Evolutionary conservation across 2,329 filamentous ascomycete genomes (phyloP).

Genomic region (Cytospora piceicola): DNA sequence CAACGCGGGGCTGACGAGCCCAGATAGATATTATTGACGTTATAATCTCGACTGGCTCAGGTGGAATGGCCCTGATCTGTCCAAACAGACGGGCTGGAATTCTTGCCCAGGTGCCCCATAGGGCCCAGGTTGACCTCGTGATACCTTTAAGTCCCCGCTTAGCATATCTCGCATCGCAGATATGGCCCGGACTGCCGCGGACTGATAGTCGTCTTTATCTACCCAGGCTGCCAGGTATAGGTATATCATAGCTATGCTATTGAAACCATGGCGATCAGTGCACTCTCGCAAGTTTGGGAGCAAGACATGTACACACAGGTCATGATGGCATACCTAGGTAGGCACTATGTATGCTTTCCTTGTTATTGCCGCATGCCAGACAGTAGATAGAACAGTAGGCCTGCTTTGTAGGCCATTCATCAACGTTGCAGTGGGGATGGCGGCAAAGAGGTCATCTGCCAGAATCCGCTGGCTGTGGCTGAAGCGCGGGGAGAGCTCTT

Average conservation of each 20-base stretch:
- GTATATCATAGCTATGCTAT: conserved; percentile 19
- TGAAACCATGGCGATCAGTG: conserved; percentile 13
- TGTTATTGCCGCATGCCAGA: conserved; percentile 8
- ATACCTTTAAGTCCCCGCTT: conserved; percentile 5
- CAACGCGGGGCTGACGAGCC: conserved; percentile 15
- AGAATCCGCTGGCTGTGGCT: conserved; percentile 26
- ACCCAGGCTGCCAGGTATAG: too few species aligned
- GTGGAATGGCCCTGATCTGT: conserved; percentile 9
- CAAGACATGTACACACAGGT: conserved; percentile 21
- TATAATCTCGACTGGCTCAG: conserved; percentile 7
- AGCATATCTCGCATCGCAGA: conserved; percentile 20
- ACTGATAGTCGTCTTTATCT: background rate
- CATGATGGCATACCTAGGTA: conserved; percentile 10
- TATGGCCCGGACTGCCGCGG: conserved; percentile 7
- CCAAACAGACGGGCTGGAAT: conserved; percentile 13
- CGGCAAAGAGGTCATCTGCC: conserved; percentile 28
- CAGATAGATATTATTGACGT: conserved; percentile 8
- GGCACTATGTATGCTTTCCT: conserved; percentile 11
- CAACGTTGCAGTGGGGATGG: conserved; percentile 23
- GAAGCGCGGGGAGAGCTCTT: conserved; percentile 16
- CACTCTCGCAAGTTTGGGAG: background rate
- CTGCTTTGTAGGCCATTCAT: conserved; percentile 19
- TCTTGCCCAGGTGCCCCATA: conserved; percentile 14
- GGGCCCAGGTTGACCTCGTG: conserved; percentile 21
- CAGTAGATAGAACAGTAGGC: background rate